These are phyloP conservation scores for Calonectria pseudoreteaudii DNA, from an alignment of 2,329 filamentous ascomycete genomes.

Conservation along the genomic window DNA sequence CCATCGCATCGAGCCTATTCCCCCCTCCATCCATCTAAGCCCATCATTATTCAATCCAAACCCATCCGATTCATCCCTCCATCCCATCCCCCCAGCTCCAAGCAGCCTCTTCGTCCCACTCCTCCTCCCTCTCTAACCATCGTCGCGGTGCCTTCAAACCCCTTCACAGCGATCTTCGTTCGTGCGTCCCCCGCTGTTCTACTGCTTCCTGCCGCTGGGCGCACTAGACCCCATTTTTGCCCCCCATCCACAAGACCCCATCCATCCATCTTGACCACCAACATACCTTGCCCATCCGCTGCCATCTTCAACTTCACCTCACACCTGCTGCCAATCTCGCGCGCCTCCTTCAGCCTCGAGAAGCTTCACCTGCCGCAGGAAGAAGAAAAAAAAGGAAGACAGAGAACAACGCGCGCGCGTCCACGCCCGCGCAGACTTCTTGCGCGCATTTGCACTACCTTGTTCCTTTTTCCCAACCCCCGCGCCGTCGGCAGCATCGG, in stretches of 20 bases:
- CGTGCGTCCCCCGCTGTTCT: slow-evolving; percentile 20
- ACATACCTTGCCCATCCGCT: slow-evolving; percentile 15
- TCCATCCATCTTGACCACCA: slow-evolving; percentile 23
- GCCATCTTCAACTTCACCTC: slow-evolving; percentile 16
- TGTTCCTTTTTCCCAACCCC: not conserved
- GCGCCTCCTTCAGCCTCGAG: slow-evolving; percentile 17
- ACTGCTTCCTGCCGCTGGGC: slow-evolving; percentile 24
- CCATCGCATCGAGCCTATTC: slow-evolving; percentile 36
- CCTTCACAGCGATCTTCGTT: slow-evolving; percentile 18
- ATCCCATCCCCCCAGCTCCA: slow-evolving; percentile 9
- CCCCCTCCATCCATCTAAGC: slow-evolving; percentile 33
- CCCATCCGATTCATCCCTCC: slow-evolving; percentile 32
- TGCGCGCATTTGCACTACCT: not conserved
- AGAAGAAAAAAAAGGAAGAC: not conserved
- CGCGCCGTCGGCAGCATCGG: slow-evolving; percentile 22
- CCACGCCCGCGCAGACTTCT: not conserved
- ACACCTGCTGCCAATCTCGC: slow-evolving; percentile 3
- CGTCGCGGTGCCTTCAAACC: slow-evolving; percentile 18
- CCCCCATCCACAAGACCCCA: slow-evolving; percentile 19
- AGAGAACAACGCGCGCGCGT: not conserved
- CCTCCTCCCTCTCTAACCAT: slow-evolving; percentile 19
- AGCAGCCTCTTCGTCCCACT: slow-evolving; percentile 22
- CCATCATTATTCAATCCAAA: slow-evolving; percentile 24
- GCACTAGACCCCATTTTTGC: slow-evolving; percentile 27
- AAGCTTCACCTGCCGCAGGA: not conserved